Percentiles rank a stretch among this genome's conserved stretches.
These are phyloP conservation scores for Brassica balearica DNA, from an alignment of 441 rosid species.

Conservation along the genomic window DNA sequence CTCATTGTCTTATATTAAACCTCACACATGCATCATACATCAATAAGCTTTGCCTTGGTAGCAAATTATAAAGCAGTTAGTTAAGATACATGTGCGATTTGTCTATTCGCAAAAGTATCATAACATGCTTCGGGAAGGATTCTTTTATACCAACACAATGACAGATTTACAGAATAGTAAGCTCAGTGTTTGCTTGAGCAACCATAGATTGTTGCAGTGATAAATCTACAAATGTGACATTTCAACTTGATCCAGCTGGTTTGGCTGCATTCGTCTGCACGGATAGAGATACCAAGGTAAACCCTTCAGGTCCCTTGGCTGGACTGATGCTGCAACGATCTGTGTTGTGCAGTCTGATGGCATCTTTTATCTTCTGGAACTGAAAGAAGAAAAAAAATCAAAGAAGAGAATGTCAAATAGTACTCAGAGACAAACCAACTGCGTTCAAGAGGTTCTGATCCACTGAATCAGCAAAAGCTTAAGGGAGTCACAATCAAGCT, in stretches of 20 bases:
- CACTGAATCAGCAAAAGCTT: neutral
- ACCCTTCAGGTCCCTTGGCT: slow-evolving; percentile 60
- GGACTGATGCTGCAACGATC: slow-evolving; percentile 64
- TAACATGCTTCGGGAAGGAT: slow-evolving; percentile 13
- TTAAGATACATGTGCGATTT: too few relatives aligned
- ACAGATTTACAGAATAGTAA: slow-evolving; percentile 36
- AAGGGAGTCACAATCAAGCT: neutral
- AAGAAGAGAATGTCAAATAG: slow-evolving; percentile 12
- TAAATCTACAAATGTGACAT: slow-evolving; percentile 7
- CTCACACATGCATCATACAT: slow-evolving; percentile 4
- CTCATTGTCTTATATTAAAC: too few relatives aligned
- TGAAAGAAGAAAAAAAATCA: slow-evolving; percentile 46
- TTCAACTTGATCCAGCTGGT: slow-evolving; percentile 49
- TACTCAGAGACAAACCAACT: slow-evolving; percentile 14
- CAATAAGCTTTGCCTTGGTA: slow-evolving; percentile 13
- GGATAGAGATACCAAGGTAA: slow-evolving; percentile 59
- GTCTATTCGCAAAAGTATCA: neutral
- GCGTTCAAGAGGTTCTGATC: neutral
- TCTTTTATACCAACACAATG: slow-evolving; percentile 31
- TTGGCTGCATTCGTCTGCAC: slow-evolving; percentile 48
- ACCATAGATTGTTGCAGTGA: slow-evolving; percentile 32
- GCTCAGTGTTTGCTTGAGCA: slow-evolving; percentile 40
- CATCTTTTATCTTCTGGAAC: slow-evolving; percentile 95
- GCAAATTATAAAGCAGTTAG: neutral
- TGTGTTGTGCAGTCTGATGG: slow-evolving; percentile 66